A percentile compares a stretch with the other conserved stretches of the same genome.
Conservation (phyloP, 208 protist genomes). For the Acanthamoeba lugdunensis region DNA sequence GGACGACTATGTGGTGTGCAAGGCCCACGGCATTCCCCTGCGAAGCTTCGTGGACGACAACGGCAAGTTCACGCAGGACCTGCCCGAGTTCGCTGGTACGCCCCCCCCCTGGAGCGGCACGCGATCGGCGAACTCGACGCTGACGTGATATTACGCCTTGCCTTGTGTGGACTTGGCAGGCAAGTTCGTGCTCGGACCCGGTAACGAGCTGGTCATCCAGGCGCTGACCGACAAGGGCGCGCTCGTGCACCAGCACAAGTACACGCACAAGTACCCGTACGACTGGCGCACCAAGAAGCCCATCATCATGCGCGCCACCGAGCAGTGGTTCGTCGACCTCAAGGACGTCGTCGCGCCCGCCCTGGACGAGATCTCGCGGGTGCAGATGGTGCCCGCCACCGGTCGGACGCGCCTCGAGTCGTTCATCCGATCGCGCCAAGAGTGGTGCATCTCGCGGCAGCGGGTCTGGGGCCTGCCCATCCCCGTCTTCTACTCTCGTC, state of each 20-base stretch:
- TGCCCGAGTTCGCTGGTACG: conserved; percentile 73
- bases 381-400: conserved; percentile 60
- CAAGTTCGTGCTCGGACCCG: conserved; percentile 75
- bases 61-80: conserved; percentile 81
- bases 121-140: too few relatives aligned
- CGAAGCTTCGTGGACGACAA: conserved; percentile 82
- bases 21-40: not conserved
- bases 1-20: conserved; percentile 75
- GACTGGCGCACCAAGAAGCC: conserved; percentile 91
- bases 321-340: conserved; percentile 87
- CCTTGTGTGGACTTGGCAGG: conserved; percentile 25
- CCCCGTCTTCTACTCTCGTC: not conserved
- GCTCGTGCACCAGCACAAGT: conserved; percentile 80
- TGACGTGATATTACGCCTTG: too few relatives aligned
- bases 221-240: conserved; percentile 37
- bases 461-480: conserved; percentile 91
- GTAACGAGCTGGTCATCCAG: conserved; percentile 79
- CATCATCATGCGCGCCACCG: conserved; percentile 77
- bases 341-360: conserved; percentile 76
- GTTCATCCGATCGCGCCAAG: conserved; percentile 83
- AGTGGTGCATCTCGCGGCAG: conserved; percentile 92
- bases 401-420: conserved; percentile 79
- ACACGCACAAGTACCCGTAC: conserved; percentile 90
- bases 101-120: too few relatives aligned
- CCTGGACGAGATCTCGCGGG: conserved; percentile 78